A percentile compares a stretch with the other conserved stretches of the same genome.
Evolutionary conservation across 148 eudicot species (phyloP).

Genomic region (Camellia granthamiana): DNA sequence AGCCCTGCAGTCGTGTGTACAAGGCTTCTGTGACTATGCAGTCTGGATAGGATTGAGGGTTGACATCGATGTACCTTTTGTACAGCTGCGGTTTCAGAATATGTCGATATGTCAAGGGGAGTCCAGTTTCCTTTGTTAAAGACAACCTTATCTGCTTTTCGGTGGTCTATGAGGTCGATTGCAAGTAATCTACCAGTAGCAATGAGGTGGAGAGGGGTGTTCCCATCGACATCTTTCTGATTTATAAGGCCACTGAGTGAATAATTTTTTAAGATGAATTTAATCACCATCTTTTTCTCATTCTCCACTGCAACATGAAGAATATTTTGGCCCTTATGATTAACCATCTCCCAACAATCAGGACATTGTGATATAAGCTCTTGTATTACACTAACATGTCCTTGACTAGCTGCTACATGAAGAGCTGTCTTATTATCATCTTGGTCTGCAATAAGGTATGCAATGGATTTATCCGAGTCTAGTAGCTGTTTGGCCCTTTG

Average conservation of each 20-base stretch:
- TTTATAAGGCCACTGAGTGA: conserved; percentile 4
- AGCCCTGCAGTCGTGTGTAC: no score
- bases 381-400: conserved; percentile 5
- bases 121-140: conserved; percentile 18
- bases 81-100: no score
- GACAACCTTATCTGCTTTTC: background rate
- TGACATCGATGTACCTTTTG: no score
- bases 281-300: background rate
- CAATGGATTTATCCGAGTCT: background rate
- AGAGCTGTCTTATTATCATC: conserved; percentile 12
- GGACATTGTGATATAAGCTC: conserved; percentile 7
- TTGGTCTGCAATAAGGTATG: background rate
- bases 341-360: conserved; percentile 15
- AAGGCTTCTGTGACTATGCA: no score
- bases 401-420: conserved; percentile 20
- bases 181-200: background rate
- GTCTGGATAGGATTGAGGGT: no score
- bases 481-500: background rate
- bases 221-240: conserved; percentile 20
- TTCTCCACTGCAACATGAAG: conserved; percentile 13
- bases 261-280: background rate
- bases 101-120: conserved; percentile 13
- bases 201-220: conserved; percentile 27
- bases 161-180: background rate
- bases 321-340: conserved; percentile 13